Percentiles rank a stretch among this genome's conserved stretches.
Evolutionary conservation across 768 basidiomycete species (phyloP).

Genomic region (Leccinum aurantiacum): DNA sequence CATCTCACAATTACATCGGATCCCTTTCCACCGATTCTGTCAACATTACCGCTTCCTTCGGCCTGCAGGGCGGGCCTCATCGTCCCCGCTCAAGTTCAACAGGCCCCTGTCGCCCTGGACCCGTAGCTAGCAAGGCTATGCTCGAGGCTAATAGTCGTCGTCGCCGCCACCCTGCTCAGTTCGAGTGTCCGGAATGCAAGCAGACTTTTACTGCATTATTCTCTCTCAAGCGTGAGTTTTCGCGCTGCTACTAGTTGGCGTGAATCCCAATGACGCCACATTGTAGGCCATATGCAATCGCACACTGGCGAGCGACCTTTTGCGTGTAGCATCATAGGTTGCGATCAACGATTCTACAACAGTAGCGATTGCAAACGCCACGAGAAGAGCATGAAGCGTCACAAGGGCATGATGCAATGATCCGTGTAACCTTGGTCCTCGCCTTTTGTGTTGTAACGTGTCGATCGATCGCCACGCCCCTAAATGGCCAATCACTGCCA

Average conservation of each 20-base stretch:
- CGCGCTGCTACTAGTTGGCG: neutral
- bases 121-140: constrained; percentile 35
- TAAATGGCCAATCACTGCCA: constrained; percentile 3
- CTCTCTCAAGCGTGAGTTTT: constrained; percentile 33
- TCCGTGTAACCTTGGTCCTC: constrained; percentile 7
- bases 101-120: constrained; percentile 9
- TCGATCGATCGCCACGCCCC: constrained; percentile 24
- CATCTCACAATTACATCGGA: neutral
- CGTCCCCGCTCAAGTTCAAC: constrained; percentile 23
- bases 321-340: constrained; percentile 26
- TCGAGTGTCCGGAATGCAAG: constrained; percentile 15
- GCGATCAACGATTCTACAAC: constrained; percentile 30
- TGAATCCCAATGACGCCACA: constrained; percentile 9
- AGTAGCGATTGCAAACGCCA: constrained; percentile 36
- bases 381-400: constrained; percentile 35
- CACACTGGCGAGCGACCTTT: constrained; percentile 30
- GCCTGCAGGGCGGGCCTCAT: constrained; percentile 3
- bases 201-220: constrained; percentile 34
- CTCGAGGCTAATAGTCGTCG: constrained; percentile 32
- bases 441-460: constrained; percentile 10
- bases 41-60: neutral
- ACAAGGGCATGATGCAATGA: constrained; percentile 22
- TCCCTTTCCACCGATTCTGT: constrained; percentile 3
- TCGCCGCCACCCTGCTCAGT: constrained; percentile 29
- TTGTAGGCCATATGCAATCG: constrained; percentile 30